These are phyloP conservation scores for Irpex lacteus DNA, from an alignment of 1,284 basidiomycete species.

Conservation along the genomic window DNA sequence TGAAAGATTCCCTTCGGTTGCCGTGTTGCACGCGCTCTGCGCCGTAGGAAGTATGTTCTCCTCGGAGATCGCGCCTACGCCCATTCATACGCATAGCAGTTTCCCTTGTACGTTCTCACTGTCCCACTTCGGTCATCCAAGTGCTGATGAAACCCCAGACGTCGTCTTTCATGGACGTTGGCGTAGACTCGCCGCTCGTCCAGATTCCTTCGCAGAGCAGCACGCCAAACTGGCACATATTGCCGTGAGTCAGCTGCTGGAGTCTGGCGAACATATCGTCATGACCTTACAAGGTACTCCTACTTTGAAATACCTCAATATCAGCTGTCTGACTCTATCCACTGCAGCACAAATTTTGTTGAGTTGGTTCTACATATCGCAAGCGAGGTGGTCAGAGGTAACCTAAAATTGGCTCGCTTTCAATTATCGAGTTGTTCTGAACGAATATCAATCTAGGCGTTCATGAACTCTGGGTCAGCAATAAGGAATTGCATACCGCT, in stretches of 20 bases:
- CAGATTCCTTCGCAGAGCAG: constrained; percentile 65
- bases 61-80: constrained; percentile 53
- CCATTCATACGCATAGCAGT: constrained; percentile 32
- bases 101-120: constrained; percentile 16
- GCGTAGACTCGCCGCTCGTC: constrained; percentile 40
- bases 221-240: constrained; percentile 58
- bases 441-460: constrained; percentile 1
- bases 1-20: constrained; percentile 62
- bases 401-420: constrained; percentile 11
- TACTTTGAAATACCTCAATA: not conserved
- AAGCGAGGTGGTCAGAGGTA: constrained; percentile 74
- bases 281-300: constrained; percentile 59
- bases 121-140: too few species aligned
- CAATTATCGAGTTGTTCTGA: not conserved
- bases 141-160: constrained; percentile 30
- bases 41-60: constrained; percentile 70
- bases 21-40: constrained; percentile 75
- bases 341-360: constrained; percentile 58
- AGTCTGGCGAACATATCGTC: constrained; percentile 45
- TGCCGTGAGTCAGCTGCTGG: constrained; percentile 45
- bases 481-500: constrained; percentile 2
- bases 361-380: constrained; percentile 69
- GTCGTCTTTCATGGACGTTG: constrained; percentile 52
- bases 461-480: not conserved
- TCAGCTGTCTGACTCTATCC: not conserved